Conservation (phyloP, 2,329 filamentous ascomycete species). For the Fusarium chlamydosporum region DNA sequence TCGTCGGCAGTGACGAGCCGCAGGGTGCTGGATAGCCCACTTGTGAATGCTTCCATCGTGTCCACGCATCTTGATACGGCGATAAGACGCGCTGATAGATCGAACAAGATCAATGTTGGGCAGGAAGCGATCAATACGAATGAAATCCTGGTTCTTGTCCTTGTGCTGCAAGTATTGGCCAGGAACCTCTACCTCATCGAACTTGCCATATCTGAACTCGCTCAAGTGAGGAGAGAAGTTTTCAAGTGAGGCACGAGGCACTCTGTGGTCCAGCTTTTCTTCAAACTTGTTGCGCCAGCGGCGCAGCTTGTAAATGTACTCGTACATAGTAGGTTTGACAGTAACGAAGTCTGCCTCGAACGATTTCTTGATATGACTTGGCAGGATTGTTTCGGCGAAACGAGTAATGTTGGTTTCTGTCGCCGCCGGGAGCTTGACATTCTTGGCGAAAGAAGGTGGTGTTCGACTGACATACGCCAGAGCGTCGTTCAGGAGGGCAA, state of each 20-base stretch:
- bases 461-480: slow-evolving; percentile 91
- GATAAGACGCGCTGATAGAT: slow-evolving; percentile 90
- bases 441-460: slow-evolving; percentile 87
- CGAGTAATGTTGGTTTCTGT: slow-evolving; percentile 97
- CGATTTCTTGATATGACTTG: slow-evolving; percentile 92
- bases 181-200: slow-evolving; percentile 97
- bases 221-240: slow-evolving; percentile 90
- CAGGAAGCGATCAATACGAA: slow-evolving; percentile 96
- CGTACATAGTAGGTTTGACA: slow-evolving; percentile 96
- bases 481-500: slow-evolving; percentile 96
- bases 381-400: slow-evolving; percentile 96
- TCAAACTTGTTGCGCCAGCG: slow-evolving; percentile 98
- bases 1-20: slow-evolving; percentile 89
- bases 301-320: slow-evolving; percentile 97
- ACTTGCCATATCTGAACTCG: slow-evolving; percentile 97
- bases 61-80: slow-evolving; percentile 93
- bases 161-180: slow-evolving; percentile 97
- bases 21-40: slow-evolving; percentile 96
- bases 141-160: slow-evolving; percentile 99
- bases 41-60: slow-evolving; percentile 98
- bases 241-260: slow-evolving; percentile 81
- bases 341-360: slow-evolving; percentile 98
- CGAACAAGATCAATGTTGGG: slow-evolving; percentile 94
- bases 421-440: slow-evolving; percentile 88
- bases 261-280: slow-evolving; percentile 91